Evolutionary conservation across 108 stramenopile genomes (phyloP), one percentile per base, ranked within the genome.

Genomic region (Discostella pseudostelligera): DNA sequence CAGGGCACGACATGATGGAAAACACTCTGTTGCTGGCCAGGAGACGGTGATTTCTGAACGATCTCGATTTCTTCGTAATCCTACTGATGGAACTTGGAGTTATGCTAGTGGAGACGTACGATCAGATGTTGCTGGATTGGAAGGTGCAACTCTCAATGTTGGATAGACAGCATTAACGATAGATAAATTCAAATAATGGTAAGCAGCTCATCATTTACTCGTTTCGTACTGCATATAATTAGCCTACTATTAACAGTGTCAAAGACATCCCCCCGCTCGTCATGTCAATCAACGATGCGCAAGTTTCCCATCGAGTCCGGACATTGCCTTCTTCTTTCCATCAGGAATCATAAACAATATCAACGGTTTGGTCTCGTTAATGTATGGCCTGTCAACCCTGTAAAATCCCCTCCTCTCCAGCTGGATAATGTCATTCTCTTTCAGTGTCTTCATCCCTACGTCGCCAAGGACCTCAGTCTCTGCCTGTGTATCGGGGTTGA

Each of bases 391-490:
- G 68, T 97, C 95, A 8, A 93, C 89, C 20, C 97, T 83, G 84
- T 90, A 99, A 86, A 92, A 97, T 19, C 98, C 99, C 58, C 97
- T 85, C 55, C 99, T 89, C 72, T 98, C 97, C 43, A 99, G 79
- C 81, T 99, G 97, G 57, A 99, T 90, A 47, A 99, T 87, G 16
- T 97, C 94, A 62, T 96, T 74, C 59, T 87, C 82, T 57, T 85
- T 83, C 60, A 95, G 55, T 9, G 75, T 82, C 67, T 87, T 90
- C 39, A 92, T 65, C 26, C 85, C 84, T 13, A 86, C 84, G 76
- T 97, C 94, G 24, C 93, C 93, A 57, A 89, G 76, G 0, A 89
- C 91, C 47, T 80, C 67, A 7, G 92, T 94, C 22, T 78, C 82
- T 8, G 93, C 94, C 61, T 89, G 74, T 37, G 93, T 96, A 43